Base-by-base conservation (phyloP, 768 basidiomycete species). In the Russula griseocarnosa region DNA sequence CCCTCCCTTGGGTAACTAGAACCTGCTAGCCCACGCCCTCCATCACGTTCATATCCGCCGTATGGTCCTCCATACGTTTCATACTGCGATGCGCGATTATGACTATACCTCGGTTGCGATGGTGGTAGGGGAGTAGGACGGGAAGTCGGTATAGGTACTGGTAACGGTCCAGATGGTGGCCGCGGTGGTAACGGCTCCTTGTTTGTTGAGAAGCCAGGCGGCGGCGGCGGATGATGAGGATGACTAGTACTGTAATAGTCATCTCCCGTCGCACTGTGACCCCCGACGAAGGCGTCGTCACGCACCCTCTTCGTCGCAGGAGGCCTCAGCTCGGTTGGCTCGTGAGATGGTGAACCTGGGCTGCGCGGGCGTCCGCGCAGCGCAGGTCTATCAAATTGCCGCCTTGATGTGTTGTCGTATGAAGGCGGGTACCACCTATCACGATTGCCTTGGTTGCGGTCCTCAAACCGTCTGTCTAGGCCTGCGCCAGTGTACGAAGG, bases 281-380 rank as follows among this genome's bases (percentile, higher is more conserved):
- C 18, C 34, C 58, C 53, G 10, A 30, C 28, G 22, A 60, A 67
- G 22, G 59, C 47, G 16, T 69, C 68, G 11, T 59, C 68, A 18
- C 68, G 66, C 30, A 63, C 42, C 26, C 68, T 62, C 57, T 69
- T 69, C 22, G 32, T 16, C 20, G 66, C 57, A n/a, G 68, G 67
- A 28, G 57, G 61, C 7, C 66, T 63, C 55, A 57, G 20, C 20
- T 65, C 66, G 5, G 44, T 55, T 55, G 44, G 51, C n/a, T 52
- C 64, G 13, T 40, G 56, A 28, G 44, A 55, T 8, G 59, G 47
- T 2, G 62, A 63, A 40, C 62, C 63, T 24, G 66, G 62, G 30
- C 68, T 69, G 42, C 65, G 68, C 3, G 62, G 59, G 30, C 67
- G 67, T 50, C 56, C 67, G 9, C 67, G 67, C 13, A 56, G 38